Conservation (phyloP, 345 rosid genomes). For the Crucihimalaya himalaica region DNA sequence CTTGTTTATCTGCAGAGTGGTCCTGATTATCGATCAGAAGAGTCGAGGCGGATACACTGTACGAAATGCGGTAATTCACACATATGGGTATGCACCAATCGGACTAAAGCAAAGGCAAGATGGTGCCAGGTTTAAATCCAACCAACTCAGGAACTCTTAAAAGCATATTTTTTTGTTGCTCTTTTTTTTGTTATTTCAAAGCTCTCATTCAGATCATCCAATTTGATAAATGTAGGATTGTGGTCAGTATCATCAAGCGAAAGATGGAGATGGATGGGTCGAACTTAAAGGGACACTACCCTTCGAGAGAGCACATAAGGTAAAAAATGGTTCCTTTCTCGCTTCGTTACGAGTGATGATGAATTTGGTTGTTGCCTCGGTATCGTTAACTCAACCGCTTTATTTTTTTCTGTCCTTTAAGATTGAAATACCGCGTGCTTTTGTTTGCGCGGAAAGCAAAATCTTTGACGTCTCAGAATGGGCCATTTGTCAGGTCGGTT, state of each 20-base stretch:
- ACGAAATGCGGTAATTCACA: slow-evolving; percentile 91
- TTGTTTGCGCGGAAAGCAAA: slow-evolving; percentile 99
- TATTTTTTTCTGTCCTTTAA: slow-evolving; percentile 34
- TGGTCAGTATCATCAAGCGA: slow-evolving; percentile 94
- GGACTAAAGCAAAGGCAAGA: slow-evolving; percentile 84
- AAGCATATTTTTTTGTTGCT: slow-evolving; percentile 12
- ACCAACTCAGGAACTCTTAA: slow-evolving; percentile 5
- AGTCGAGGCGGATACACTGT: slow-evolving; percentile 96
- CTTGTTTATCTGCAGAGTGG: slow-evolving; percentile 46
- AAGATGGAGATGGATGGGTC: slow-evolving; percentile 99
- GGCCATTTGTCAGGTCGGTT: slow-evolving; percentile 97
- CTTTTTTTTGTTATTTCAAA: not conserved
- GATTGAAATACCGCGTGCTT: slow-evolving; percentile 97
- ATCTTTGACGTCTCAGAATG: slow-evolving; percentile 98
- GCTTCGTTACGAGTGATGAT: not conserved
- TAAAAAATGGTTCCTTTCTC: slow-evolving; percentile 28
- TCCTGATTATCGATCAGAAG: slow-evolving; percentile 73
- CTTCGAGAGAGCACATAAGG: slow-evolving; percentile 81
- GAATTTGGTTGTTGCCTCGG: slow-evolving; percentile 6
- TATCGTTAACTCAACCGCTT: slow-evolving; percentile 10
- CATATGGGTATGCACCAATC: slow-evolving; percentile 92
- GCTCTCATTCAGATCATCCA: not conserved
- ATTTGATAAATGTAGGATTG: slow-evolving; percentile 67
- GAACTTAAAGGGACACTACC: slow-evolving; percentile 91
- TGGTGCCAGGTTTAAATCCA: slow-evolving; percentile 85